phyloP scores from a whole-genome alignment of 139 green algal genomes.

The Auxenochlorella pyrenoidosa region DNA sequence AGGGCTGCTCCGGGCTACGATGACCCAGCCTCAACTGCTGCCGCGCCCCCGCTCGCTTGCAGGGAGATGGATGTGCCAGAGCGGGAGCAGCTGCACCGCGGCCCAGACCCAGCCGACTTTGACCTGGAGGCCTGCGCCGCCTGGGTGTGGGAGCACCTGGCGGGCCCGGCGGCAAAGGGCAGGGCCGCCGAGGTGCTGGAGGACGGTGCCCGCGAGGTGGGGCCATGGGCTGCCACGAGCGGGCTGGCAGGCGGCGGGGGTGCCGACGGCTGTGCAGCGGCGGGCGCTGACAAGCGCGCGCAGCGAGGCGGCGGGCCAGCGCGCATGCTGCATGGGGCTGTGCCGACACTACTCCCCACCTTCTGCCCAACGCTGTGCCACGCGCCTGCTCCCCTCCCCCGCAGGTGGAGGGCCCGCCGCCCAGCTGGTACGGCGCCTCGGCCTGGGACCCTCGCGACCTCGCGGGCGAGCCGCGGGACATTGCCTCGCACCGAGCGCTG shows the following conservation, averaged over 20 bases:
- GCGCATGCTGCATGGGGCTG: no score
- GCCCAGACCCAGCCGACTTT: slow-evolving; percentile 19
- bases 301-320: no score
- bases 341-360: no score
- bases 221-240: background rate
- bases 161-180: slow-evolving; percentile 8
- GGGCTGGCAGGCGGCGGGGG: background rate
- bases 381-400: no score
- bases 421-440: slow-evolving; percentile 41
- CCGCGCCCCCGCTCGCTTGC: background rate
- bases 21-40: no score
- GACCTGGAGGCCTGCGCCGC: slow-evolving; percentile 34
- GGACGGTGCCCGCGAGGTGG: slow-evolving; percentile 66
- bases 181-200: slow-evolving; percentile 48
- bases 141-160: slow-evolving; percentile 52
- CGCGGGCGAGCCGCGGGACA: background rate
- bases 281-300: no score
- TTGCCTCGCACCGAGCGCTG: slow-evolving; percentile 15
- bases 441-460: slow-evolving; percentile 23
- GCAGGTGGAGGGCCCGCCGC: slow-evolving; percentile 59
- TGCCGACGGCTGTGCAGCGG: no score
- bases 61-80: slow-evolving; percentile 80
- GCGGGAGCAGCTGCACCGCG: slow-evolving; percentile 77
- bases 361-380: no score
- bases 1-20: no score